These are phyloP conservation scores for Trametes versicolor DNA, from an alignment of 1,284 basidiomycete species.

Conservation along the genomic window DNA sequence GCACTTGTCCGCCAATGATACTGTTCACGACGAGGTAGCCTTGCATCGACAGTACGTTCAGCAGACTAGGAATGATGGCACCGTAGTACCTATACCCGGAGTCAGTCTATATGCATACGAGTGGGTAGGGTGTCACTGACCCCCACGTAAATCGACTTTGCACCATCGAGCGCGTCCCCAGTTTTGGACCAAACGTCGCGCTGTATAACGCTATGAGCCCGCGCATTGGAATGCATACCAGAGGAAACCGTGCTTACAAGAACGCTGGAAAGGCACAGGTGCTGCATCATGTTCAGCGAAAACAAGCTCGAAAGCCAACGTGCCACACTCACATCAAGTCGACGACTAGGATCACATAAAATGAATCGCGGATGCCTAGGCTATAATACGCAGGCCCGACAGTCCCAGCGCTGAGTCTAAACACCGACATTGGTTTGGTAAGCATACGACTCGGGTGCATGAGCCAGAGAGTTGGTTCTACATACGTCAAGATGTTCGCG, in stretches of 20 bases:
- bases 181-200: constrained; percentile 67
- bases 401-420: constrained; percentile 63
- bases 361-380: constrained; percentile 62
- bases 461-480: constrained; percentile 7
- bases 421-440: not conserved
- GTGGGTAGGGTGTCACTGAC: constrained; percentile 33
- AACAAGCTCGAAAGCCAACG: constrained; percentile 8
- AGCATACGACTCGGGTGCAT: not conserved
- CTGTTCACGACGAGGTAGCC: constrained; percentile 79
- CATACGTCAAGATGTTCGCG: constrained; percentile 65
- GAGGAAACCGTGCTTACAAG: constrained; percentile 53
- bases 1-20: constrained; percentile 79
- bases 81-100: constrained; percentile 62
- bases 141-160: constrained; percentile 67
- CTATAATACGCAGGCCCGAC: constrained; percentile 68
- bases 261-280: constrained; percentile 53
- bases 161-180: constrained; percentile 72
- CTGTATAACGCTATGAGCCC: constrained; percentile 39
- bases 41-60: constrained; percentile 71
- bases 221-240: not conserved
- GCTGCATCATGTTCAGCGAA: constrained; percentile 26
- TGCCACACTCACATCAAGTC: constrained; percentile 60
- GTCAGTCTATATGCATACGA: not conserved
- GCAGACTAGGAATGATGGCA: constrained; percentile 66
- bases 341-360: constrained; percentile 60